Evolutionary conservation across 257 asterid genomes (phyloP).

Genomic region (Penstemon barbatus): DNA sequence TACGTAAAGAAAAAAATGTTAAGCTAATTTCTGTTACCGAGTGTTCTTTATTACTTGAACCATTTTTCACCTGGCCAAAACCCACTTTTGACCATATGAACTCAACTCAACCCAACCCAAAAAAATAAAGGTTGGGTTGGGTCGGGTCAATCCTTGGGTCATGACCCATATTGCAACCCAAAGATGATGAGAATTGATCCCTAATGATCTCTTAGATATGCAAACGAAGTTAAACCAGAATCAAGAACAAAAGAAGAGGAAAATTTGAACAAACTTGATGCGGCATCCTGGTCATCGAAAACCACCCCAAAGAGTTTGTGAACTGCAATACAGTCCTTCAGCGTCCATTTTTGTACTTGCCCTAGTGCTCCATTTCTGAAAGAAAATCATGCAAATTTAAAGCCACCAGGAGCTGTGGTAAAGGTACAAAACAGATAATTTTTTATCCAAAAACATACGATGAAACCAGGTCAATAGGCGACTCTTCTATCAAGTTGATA

Average conservation of each 20-base stretch:
- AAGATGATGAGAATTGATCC: neutral
- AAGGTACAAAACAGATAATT: neutral
- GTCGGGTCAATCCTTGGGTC: too few relatives aligned
- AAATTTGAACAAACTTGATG: conserved; percentile 54
- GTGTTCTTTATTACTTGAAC: too few relatives aligned
- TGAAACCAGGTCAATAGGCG: conserved; percentile 48
- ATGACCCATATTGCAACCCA: neutral
- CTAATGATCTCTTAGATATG: neutral
- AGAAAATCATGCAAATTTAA: conserved; percentile 25
- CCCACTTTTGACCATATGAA: too few relatives aligned
- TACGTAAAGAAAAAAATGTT: too few relatives aligned
- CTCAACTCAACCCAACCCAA: too few relatives aligned
- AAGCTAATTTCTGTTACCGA: too few relatives aligned
- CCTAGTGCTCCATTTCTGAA: conserved; percentile 60
- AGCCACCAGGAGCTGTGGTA: conserved; percentile 4
- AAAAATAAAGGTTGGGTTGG: too few relatives aligned
- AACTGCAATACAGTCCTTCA: conserved; percentile 69
- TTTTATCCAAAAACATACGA: conserved; percentile 44
- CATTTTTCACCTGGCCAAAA: too few relatives aligned
- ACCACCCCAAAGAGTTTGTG: conserved; percentile 59
- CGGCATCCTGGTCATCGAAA: conserved; percentile 68
- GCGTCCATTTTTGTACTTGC: conserved; percentile 47
- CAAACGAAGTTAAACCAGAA: conserved; percentile 4
- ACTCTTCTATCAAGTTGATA: conserved; percentile 70
- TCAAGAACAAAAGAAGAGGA: neutral